Conservation (phyloP, 169 alveolate genomes). For the Fabrea salina region DNA sequence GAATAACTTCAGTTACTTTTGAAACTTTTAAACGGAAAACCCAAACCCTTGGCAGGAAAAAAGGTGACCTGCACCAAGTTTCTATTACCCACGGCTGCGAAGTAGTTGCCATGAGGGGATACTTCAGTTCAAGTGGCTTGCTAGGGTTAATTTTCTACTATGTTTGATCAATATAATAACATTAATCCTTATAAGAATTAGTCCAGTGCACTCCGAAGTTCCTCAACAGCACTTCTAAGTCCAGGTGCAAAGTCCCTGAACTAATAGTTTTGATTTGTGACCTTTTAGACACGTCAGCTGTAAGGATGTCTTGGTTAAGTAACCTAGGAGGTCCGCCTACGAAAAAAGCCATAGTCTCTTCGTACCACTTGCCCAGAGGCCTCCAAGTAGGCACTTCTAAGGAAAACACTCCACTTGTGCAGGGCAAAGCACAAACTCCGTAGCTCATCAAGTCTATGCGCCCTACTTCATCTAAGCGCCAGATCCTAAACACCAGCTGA, state of each 20-base stretch:
- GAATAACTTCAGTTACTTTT: neutral
- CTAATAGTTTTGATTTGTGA: constrained; percentile 1
- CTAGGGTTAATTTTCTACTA: too few species aligned
- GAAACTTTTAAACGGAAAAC: neutral
- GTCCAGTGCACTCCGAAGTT: constrained; percentile 15
- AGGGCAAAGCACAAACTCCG: constrained; percentile 20
- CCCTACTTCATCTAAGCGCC: constrained; percentile 55
- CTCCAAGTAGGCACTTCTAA: constrained; percentile 28
- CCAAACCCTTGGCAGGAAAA: neutral
- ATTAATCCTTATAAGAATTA: too few species aligned
- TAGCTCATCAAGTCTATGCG: constrained; percentile 37
- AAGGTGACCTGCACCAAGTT: neutral
- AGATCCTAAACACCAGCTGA: constrained; percentile 33
- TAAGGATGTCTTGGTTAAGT: constrained; percentile 4
- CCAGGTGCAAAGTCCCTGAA: neutral
- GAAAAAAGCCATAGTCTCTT: constrained; percentile 19
- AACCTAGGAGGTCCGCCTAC: constrained; percentile 19
- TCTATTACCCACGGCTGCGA: neutral
- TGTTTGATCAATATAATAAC: too few species aligned
- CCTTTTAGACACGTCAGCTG: neutral
- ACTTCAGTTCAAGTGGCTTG: too few species aligned
- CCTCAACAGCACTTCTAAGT: neutral
- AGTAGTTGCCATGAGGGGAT: neutral
- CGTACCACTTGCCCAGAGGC: constrained; percentile 22
- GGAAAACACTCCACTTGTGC: neutral